Evolutionary conservation across 192 early-diverging fungal genomes (phyloP), one percentile per base, ranked within the genome.

Genomic region (Coemansia sp.): DNA sequence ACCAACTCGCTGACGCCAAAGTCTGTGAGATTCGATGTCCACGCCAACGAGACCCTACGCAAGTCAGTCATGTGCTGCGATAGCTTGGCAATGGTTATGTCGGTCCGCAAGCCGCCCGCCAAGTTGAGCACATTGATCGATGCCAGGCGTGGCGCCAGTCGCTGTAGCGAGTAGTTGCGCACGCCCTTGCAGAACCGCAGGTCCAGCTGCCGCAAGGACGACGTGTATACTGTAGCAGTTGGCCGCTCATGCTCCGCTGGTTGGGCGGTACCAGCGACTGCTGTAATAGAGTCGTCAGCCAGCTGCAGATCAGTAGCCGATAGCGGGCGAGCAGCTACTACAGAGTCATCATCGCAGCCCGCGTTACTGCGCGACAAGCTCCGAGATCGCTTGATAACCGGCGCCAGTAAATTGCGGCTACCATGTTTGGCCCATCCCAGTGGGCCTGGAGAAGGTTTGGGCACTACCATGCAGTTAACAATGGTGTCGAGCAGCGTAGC

Each of bases 171-270:
- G 64, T 78, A 86, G 78, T 86, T 85, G 40, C 79, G 76, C n/a
- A 86, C 72, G 44, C 87, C 85, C 58, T 85, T 84, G 75, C 85
- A 86, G 68, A 88, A 88, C 16, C 80, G 61, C 59, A 88, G 68
- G 47, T 88, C 85, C 39, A 88, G 73, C 22, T 80, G 68, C 30
- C 70, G 78, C 49, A 88, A 69, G 27, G 78, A 69, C 27, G 76
- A 71, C 2, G 35, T 32, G 39, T 73, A 75, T 13, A 32, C 16
- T 18, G 53, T 35, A 32, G 53, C 29, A 41, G 50, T 29, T 6
- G 32, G 53, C 30, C 53, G 53, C 53, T 56, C 53, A 16, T 7
- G 29, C 13, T 7, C 29, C 18, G 27, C 22, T 24, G 16, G 10
- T 16, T 32, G 53, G 5, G 29, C 53, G 2, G 29, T 15, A 16